These are phyloP conservation scores for Skeletonema costatum DNA, from an alignment of 108 stramenopile species.

Conservation along the genomic window DNA sequence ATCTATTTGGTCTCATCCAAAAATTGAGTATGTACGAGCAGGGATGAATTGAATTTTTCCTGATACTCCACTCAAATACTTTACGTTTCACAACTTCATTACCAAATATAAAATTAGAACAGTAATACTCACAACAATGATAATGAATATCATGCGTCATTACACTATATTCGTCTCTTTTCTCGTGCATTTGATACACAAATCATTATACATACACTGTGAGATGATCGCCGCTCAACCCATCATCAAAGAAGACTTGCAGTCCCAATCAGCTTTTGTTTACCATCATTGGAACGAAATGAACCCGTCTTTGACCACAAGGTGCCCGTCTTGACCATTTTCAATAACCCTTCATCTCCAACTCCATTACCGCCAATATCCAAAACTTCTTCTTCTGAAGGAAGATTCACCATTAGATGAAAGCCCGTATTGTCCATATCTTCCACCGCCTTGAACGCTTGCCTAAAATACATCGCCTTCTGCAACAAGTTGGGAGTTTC, in stretches of 20 bases:
- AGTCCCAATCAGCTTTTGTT: conserved; percentile 20
- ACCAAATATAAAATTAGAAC: background rate
- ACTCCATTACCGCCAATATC: conserved; percentile 1
- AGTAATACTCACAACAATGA: background rate
- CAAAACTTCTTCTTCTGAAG: conserved; percentile 11
- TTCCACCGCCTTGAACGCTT: conserved; percentile 34
- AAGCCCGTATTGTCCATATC: conserved; percentile 12
- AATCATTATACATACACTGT: background rate
- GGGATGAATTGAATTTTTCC: conserved; percentile 8
- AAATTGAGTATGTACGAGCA: conserved; percentile 41
- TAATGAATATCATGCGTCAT: background rate
- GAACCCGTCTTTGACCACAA: conserved; percentile 17
- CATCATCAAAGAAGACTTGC: conserved; percentile 2
- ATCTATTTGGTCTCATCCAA: conserved; percentile 30
- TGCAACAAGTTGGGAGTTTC: conserved; percentile 34
- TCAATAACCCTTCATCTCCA: background rate
- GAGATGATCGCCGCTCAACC: background rate
- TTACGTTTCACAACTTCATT: background rate
- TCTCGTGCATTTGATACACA: background rate
- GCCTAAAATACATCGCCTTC: conserved; percentile 39
- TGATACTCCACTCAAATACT: background rate
- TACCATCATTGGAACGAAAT: conserved; percentile 6
- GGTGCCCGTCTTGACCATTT: conserved; percentile 17
- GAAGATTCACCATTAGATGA: conserved; percentile 3
- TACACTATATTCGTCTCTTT: background rate